phyloP scores from a whole-genome alignment of 2,329 filamentous ascomycete species.

The Colletotrichum endophyticum region DNA sequence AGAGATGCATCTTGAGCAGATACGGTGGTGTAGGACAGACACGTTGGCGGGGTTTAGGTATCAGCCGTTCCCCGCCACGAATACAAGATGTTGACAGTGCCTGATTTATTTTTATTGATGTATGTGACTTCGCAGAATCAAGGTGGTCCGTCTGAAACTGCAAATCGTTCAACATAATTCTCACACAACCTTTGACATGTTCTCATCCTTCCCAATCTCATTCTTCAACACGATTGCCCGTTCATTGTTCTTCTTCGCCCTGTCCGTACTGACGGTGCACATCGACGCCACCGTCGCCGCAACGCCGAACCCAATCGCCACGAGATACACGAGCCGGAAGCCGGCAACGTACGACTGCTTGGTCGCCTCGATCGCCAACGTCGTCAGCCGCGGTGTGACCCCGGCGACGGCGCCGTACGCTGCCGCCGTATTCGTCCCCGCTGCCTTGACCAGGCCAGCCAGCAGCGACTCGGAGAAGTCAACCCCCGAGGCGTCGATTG shows the following conservation, averaged over 20 bases:
- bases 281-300: slow-evolving; percentile 34
- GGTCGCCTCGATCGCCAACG: slow-evolving; percentile 30
- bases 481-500: slow-evolving; percentile 24
- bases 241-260: slow-evolving; percentile 32
- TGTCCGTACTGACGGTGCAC: slow-evolving; percentile 34
- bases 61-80: background rate
- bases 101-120: background rate
- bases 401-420: slow-evolving; percentile 33
- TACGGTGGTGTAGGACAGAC: background rate
- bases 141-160: background rate
- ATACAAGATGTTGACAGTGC: background rate
- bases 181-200: background rate
- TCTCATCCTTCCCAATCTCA: slow-evolving; percentile 17
- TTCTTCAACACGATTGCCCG: slow-evolving; percentile 29
- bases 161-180: background rate
- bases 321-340: slow-evolving; percentile 37
- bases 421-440: slow-evolving; percentile 33
- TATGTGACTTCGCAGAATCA: background rate
- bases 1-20: background rate
- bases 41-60: background rate
- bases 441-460: slow-evolving; percentile 29
- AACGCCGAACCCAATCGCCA: slow-evolving; percentile 38
- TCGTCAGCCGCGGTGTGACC: slow-evolving; percentile 28
- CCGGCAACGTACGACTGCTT: slow-evolving; percentile 36
- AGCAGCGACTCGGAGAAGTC: slow-evolving; percentile 23